phyloP scores from a whole-genome alignment of 192 early-diverging fungal genomes.

The Rhizophagus clarus region DNA sequence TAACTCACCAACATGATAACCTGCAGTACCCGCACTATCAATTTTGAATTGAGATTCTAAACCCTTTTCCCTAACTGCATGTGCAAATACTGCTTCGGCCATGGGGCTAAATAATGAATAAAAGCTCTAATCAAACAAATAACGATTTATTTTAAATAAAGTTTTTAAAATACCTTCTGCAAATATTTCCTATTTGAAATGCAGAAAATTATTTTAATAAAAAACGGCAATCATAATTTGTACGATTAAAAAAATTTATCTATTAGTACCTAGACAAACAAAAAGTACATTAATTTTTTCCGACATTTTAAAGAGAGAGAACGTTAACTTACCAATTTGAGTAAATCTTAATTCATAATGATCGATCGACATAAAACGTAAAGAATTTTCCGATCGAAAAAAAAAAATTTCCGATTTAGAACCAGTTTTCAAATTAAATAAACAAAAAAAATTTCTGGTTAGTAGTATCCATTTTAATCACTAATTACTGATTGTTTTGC shows the following conservation, averaged over 20 bases:
- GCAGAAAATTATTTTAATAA: neutral
- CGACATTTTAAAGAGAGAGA: no score
- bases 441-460: no score
- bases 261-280: neutral
- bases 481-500: no score
- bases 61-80: constrained; percentile 62
- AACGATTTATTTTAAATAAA: neutral
- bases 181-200: neutral
- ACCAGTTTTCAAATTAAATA: no score
- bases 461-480: no score
- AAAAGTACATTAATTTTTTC: neutral
- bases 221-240: neutral
- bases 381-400: no score
- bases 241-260: neutral
- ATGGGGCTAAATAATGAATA: constrained; percentile 57
- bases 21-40: constrained; percentile 86
- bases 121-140: neutral
- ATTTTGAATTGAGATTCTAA: constrained; percentile 65
- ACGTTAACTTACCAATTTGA: no score
- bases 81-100: constrained; percentile 92
- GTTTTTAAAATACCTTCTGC: neutral
- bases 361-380: no score
- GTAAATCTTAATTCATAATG: no score
- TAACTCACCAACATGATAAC: constrained; percentile 67
- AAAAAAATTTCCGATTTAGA: no score